Base-by-base conservation (phyloP, 2,329 filamentous ascomycete genomes). In the Diaporthe citrichinensis region DNA sequence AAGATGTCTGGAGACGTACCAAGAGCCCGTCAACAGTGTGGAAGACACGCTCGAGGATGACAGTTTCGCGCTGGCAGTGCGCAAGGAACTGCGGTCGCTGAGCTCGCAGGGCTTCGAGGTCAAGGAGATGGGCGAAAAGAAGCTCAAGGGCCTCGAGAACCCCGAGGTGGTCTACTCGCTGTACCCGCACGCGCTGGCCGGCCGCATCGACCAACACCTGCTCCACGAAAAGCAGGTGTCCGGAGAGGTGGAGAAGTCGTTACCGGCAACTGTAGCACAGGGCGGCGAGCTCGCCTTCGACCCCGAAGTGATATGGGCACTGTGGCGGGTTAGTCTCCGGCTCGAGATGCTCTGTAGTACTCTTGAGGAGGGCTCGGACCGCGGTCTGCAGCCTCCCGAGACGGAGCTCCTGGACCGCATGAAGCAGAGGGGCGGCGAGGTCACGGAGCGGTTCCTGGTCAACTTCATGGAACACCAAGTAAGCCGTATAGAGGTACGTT, bases 111-210 rank as follows among this genome's bases (percentile, higher is more conserved):
- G 97, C 10, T 99, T 98, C 81, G 95, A 98, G 82, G 95, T 98
- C 81, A 98, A 98, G 84, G 96, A 98, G 80, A 93, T 85, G 83
- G 97, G 97, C 67, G 96, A 98, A 84, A 93, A 94, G 79, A 98
- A 98, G 82, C 89, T 99, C 74, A 99, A 99, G 85, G 97, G 97
- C 41, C 92, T 99, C 17, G 97, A 99, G 84, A 99, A 99, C 82
- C 96, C 97, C 0, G 97, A 99, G 83, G 93, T 95, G 76, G 93
- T 99, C 79, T 98, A 98, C 85, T 92, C 98, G 75, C 94, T 99
- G 83, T 99, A 98, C 83, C 96, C 97, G 3, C 95, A 98, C 83
- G 91, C 94, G 0, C 90, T 99, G 44, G 92, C 94, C 17, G 95
- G 95, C 53, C 93, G 97, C 76, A 92, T 95, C 76, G 90, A 93